Evolutionary conservation across 257 asterid species (phyloP).

Genomic region (Forsythia suspensa): DNA sequence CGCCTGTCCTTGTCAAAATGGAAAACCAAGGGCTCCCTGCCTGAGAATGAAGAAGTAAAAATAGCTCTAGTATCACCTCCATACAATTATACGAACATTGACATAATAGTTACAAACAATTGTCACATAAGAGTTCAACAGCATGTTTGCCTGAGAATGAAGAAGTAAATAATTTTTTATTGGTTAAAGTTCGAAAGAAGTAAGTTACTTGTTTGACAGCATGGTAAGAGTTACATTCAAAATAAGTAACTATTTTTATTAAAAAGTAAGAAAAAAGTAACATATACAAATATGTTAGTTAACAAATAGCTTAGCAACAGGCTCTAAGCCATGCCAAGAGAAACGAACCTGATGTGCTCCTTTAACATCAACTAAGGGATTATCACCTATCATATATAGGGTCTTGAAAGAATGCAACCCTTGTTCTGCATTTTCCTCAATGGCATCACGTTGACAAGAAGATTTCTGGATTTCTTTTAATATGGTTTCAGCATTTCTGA

Average conservation of each 20-base stretch:
- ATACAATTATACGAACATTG: not conserved
- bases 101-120: not conserved
- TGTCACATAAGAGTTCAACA: not conserved
- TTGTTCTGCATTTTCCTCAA: conserved; percentile 15
- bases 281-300: too few relatives aligned
- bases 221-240: not conserved
- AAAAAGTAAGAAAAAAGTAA: too few relatives aligned
- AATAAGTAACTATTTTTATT: not conserved
- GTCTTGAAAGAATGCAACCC: conserved; percentile 39
- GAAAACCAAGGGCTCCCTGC: conserved; percentile 76
- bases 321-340: not conserved
- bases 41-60: conserved; percentile 29
- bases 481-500: conserved; percentile 51
- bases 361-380: conserved; percentile 61
- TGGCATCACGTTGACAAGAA: conserved; percentile 18
- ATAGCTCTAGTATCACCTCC: not conserved
- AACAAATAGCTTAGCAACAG: not conserved
- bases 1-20: conserved; percentile 67
- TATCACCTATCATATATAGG: conserved; percentile 68
- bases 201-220: not conserved
- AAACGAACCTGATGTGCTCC: conserved; percentile 54
- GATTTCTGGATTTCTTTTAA: conserved; percentile 34
- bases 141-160: not conserved
- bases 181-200: not conserved
- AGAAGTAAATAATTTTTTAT: not conserved